Conservation (phyloP, 768 basidiomycete species). For the Infundibulicybe gibba region DNA sequence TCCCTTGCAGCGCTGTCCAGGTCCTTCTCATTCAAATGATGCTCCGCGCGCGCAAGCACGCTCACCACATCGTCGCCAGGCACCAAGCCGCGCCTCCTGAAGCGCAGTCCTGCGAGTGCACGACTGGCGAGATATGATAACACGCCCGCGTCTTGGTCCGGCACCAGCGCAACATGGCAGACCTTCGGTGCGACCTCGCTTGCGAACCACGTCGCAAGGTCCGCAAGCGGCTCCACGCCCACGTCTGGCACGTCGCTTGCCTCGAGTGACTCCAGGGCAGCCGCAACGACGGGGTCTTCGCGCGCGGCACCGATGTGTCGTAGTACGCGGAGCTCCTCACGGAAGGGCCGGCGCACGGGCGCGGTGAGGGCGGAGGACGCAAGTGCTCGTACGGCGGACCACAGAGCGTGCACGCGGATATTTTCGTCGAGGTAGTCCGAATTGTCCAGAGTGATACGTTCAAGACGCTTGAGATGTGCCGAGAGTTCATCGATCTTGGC, state of each 20-base stretch:
- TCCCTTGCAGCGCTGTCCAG: constrained; percentile 87
- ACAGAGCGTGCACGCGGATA: constrained; percentile 85
- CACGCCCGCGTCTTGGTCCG: constrained; percentile 85
- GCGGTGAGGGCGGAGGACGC: constrained; percentile 60
- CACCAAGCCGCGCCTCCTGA: constrained; percentile 77
- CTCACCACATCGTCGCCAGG: constrained; percentile 83
- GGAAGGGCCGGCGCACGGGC: constrained; percentile 76
- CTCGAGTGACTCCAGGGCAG: constrained; percentile 70
- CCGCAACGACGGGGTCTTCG: constrained; percentile 63
- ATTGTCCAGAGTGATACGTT: constrained; percentile 89
- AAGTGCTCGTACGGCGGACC: constrained; percentile 88
- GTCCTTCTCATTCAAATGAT: constrained; percentile 89
- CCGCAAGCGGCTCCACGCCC: constrained; percentile 84
- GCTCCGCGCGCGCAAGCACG: constrained; percentile 84
- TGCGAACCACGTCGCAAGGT: constrained; percentile 89
- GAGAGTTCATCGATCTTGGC: constrained; percentile 94
- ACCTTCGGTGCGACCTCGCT: constrained; percentile 81
- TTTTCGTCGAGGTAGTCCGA: constrained; percentile 90
- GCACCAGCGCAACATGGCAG: constrained; percentile 87
- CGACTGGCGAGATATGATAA: constrained; percentile 85
- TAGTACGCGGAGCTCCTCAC: constrained; percentile 82
- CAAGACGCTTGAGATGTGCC: constrained; percentile 84
- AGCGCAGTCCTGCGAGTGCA: constrained; percentile 68
- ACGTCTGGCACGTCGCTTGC: constrained; percentile 70
- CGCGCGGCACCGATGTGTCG: constrained; percentile 68